Conservation (phyloP, 2,329 filamentous ascomycete genomes). For the Arachnomyces sp. region DNA sequence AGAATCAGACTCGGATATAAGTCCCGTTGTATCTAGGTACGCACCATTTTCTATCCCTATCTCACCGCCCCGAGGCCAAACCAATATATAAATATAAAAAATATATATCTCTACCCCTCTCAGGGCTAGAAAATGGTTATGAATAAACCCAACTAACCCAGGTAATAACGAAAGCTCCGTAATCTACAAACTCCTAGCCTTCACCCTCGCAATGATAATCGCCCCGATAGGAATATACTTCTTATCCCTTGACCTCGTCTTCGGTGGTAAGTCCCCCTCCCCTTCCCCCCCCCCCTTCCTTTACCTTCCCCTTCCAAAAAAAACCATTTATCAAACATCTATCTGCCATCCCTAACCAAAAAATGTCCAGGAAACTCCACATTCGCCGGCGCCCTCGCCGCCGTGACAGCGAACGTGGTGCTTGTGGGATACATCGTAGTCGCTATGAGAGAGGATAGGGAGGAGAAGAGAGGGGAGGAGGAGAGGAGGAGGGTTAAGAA, state of each 20-base stretch:
- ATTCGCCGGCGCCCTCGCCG: conserved; percentile 74
- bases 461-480: conserved; percentile 53
- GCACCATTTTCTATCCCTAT: conserved; percentile 32
- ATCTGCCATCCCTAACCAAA: not conserved
- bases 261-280: conserved; percentile 53
- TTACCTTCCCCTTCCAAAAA: not conserved
- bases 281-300: not conserved
- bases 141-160: not conserved
- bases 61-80: too few relatives aligned
- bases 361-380: conserved; percentile 66
- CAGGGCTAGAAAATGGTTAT: conserved; percentile 4
- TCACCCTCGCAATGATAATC: conserved; percentile 85
- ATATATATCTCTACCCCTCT: too few relatives aligned
- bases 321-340: not conserved
- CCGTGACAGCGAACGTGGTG: conserved; percentile 84
- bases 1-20: conserved; percentile 58
- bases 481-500: conserved; percentile 46
- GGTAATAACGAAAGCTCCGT: conserved; percentile 53
- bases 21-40: conserved; percentile 76
- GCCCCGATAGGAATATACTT: conserved; percentile 87
- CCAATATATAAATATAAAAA: too few relatives aligned
- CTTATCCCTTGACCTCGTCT: conserved; percentile 64
- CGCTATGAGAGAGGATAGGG: conserved; percentile 79
- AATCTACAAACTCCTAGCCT: conserved; percentile 80
- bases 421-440: conserved; percentile 84